Base-by-base conservation (phyloP, 2,329 filamentous ascomycete genomes). In the Xylariaceae sp. region DNA sequence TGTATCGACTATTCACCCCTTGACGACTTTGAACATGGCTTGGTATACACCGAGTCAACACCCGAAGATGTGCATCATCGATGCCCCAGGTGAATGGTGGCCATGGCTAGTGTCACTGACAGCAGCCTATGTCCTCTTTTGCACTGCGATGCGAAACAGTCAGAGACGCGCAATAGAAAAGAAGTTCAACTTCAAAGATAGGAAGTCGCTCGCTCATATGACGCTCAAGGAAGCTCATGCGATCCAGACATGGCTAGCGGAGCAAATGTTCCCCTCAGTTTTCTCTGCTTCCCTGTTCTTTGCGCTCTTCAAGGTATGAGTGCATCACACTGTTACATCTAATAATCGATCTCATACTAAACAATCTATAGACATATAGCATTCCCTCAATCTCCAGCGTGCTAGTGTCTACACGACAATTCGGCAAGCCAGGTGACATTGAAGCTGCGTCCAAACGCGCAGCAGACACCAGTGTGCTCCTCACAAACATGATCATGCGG, bases 301-400 rank as follows among this genome's bases (percentile, higher is more conserved):
- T 63, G 80, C 81, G 1, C 69, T 86, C 5, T 83, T 86, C 63
- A 78, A 77, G 66, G 78, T 78, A n/a, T n/a, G n/a, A n/a, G n/a
- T n/a, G n/a, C n/a, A n/a, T n/a, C n/a, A n/a, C n/a, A 54, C 31
- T 64, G 51, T 18, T 10, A 14, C 42, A 2, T 17, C 16, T 22
- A 41, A 36, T 34, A 16, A 17, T 11, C 22, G 7, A n/a, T n/a
- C n/a, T n/a, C n/a, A n/a, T n/a, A n/a, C n/a, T n/a, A n/a, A n/a
- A n/a, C n/a, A n/a, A n/a, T n/a, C 42, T 39, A 31, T 45, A 67
- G 64, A 60, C 63, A 7, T 82, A 82, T 57, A 79, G 78, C 6
- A 79, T 83, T 48, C 79, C 81, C 0, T 71, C 73, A 14, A 81
- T 83, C 47, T 81, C 78, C 0, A 60, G 59, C 4, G 63, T 81